These are phyloP conservation scores for Didymella pomorum DNA, from an alignment of 2,329 filamentous ascomycete genomes.

Conservation along the genomic window DNA sequence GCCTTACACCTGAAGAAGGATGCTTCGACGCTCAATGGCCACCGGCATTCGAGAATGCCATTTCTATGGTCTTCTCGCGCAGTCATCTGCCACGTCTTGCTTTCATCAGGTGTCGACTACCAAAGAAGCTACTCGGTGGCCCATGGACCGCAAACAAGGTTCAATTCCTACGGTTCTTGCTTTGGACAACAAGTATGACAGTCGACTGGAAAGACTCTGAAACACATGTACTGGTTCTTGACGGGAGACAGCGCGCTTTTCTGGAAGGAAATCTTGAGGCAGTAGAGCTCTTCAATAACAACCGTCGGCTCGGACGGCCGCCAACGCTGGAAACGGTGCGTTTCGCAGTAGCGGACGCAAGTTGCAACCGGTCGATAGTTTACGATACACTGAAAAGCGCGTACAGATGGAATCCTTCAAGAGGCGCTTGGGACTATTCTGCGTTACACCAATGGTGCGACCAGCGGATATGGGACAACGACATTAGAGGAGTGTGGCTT, in stretches of 20 bases:
- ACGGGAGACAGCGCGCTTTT: constrained; percentile 40
- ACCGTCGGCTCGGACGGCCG: constrained; percentile 40
- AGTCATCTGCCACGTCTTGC: constrained; percentile 39
- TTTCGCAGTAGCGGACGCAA: constrained; percentile 41
- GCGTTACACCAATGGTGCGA: constrained; percentile 42
- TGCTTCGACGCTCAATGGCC: constrained; percentile 46
- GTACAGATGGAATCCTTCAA: constrained; percentile 26
- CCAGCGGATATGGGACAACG: constrained; percentile 24
- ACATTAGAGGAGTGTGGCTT: constrained; percentile 42
- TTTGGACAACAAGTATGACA: constrained; percentile 43
- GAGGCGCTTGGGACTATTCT: constrained; percentile 23
- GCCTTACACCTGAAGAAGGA: constrained; percentile 27
- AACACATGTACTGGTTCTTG: constrained; percentile 10
- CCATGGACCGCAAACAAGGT: constrained; percentile 41
- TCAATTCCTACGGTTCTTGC: constrained; percentile 42
- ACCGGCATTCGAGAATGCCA: constrained; percentile 39
- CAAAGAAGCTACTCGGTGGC: constrained; percentile 38
- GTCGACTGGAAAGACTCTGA: constrained; percentile 41
- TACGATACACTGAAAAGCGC: constrained; percentile 40
- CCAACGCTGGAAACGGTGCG: constrained; percentile 33
- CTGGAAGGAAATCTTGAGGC: constrained; percentile 40
- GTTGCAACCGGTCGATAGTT: constrained; percentile 43
- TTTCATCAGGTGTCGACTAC: constrained; percentile 41
- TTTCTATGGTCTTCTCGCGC: constrained; percentile 39
- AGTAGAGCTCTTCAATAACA: constrained; percentile 47